phyloP scores from a whole-genome alignment of 352 stramenopile species.

The Aphanomyces cochlioides region DNA sequence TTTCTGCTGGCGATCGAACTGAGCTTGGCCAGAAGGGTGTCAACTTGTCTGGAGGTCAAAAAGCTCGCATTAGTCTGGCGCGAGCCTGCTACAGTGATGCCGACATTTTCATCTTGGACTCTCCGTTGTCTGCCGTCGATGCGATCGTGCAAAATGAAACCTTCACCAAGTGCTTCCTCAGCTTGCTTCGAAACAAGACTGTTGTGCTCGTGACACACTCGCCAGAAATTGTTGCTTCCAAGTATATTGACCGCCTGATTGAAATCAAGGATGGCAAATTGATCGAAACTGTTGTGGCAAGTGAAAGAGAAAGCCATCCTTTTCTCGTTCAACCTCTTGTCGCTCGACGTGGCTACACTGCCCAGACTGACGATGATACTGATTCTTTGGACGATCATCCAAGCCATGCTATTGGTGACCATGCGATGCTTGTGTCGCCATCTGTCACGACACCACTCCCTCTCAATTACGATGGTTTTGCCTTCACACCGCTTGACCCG shows the following conservation, averaged over 20 bases:
- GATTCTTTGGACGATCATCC: background rate
- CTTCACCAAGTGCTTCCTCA: conserved; percentile 75
- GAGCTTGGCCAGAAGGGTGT: conserved; percentile 35
- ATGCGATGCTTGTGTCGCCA: background rate
- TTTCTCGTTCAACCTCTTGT: background rate
- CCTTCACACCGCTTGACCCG: background rate
- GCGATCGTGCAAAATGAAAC: conserved; percentile 86
- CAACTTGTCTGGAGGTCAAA: conserved; percentile 47
- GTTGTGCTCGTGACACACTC: conserved; percentile 83
- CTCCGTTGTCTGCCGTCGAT: conserved; percentile 68
- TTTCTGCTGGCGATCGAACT: conserved; percentile 24
- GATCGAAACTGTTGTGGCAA: background rate
- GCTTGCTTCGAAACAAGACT: conserved; percentile 45
- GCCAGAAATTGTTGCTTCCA: conserved; percentile 40
- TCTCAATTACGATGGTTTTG: background rate
- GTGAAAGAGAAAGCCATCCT: background rate
- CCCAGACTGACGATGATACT: background rate
- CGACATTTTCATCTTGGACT: conserved; percentile 29
- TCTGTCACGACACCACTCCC: background rate
- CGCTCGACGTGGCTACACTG: background rate
- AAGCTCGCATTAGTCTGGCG: conserved; percentile 34
- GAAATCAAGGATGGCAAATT: conserved; percentile 12
- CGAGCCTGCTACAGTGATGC: conserved; percentile 27
- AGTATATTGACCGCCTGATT: conserved; percentile 31
- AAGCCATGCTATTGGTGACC: background rate